Evolutionary conservation across 192 early-diverging fungal species (phyloP).

Genomic region (Obelidium mucronatum): DNA sequence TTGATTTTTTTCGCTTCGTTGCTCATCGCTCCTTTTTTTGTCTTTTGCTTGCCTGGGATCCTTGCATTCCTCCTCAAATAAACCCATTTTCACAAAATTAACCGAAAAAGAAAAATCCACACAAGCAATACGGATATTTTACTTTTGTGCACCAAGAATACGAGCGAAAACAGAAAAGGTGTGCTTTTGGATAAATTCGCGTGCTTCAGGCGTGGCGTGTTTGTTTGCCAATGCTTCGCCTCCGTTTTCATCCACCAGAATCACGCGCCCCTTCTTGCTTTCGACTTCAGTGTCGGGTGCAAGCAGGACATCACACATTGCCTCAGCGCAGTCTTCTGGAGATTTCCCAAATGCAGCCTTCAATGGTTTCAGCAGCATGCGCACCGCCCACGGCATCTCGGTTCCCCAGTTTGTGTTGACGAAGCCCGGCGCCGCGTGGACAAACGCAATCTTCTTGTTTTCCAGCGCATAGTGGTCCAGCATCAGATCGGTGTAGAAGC

Average conservation of each 20-base stretch:
- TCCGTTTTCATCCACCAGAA: constrained; percentile 16
- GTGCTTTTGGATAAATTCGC: not conserved
- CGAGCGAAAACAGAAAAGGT: not conserved
- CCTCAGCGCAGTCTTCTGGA: constrained; percentile 38
- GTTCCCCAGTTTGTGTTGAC: constrained; percentile 27
- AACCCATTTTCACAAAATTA: too few species aligned
- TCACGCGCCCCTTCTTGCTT: not conserved
- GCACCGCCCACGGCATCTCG: constrained; percentile 30
- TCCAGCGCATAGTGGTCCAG: constrained; percentile 17
- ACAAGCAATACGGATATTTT: too few species aligned
- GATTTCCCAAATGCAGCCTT: constrained; percentile 1
- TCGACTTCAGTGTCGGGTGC: not conserved
- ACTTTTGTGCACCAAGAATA: constrained; percentile 12
- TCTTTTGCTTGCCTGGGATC: too few species aligned
- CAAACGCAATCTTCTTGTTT: constrained; percentile 30
- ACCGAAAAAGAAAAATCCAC: too few species aligned
- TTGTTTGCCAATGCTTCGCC: constrained; percentile 1
- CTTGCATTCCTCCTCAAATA: too few species aligned
- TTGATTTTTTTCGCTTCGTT: too few species aligned
- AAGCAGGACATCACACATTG: constrained; percentile 29
- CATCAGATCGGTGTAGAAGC: constrained; percentile 42
- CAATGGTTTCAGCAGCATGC: constrained; percentile 18
- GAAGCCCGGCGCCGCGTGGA: constrained; percentile 42
- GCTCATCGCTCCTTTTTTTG: too few species aligned
- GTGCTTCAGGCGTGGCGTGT: constrained; percentile 2